Evolutionary conservation across 345 rosid genomes (phyloP), one percentile per base, ranked within the genome.

Genomic region (Sonneratia caseolaris): DNA sequence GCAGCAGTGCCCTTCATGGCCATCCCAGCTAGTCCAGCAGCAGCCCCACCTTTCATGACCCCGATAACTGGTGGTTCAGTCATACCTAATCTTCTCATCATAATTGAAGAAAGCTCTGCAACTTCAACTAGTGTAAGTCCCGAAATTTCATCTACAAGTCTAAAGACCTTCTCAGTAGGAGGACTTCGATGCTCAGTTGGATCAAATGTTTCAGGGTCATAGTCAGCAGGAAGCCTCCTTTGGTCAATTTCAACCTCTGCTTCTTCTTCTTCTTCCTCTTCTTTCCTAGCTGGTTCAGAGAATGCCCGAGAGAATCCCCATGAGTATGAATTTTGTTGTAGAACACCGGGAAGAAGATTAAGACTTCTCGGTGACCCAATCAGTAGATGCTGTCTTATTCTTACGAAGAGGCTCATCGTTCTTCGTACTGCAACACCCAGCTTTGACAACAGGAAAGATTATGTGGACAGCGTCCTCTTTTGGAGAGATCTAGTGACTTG

Each of bases 121-220:
- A 85, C 82, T 81, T 94, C 96, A 0, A 77, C 79, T 73, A 94
- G 56, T 0, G 96, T 91, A 1, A 94, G 89, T 55, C 80, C 81
- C 0, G 91, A 76, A 66, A 91, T 79, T 81, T 91, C 91, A 74
- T 94, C 97, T 35, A 91, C 97, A 47, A 94, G 96, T 81, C 81
- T 84, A 77, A 85, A 91, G 40, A 88, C 98, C 66, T 90, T 89
- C 43, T 86, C 91, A 1, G 95, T 82, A 1, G 98, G 98, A 72
- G 98, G 98, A 64, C 91, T 89, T 4, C 96, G 97, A 75, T 91
- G 95, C 81, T 89, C 87, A 0, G 97, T 82, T 4, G 93, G 93
- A 84, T 94, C 98, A 71, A 94, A 94, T 10, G 84, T 94, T 0
- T 88, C 84, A 0, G 89, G 88, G 79, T 91, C 96, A 80, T 93